phyloP scores from a whole-genome alignment of 2,329 filamentous ascomycete species.

The Paraphoma sp. region DNA sequence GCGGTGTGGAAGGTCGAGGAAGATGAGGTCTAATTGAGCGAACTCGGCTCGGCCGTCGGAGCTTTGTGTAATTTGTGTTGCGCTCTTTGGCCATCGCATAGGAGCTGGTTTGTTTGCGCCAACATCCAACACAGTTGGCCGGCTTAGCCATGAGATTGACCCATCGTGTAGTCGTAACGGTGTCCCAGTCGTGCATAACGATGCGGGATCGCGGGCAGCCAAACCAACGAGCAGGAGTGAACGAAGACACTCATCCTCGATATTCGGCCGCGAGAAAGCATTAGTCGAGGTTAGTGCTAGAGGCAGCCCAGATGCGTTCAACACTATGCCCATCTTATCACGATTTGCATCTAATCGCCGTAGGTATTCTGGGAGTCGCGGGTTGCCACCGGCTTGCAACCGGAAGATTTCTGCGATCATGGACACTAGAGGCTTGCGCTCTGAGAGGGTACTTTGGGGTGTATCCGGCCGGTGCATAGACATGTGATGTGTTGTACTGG shows the following conservation, averaged over 20 bases:
- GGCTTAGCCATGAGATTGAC: conserved; percentile 41
- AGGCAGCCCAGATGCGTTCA: conserved; percentile 50
- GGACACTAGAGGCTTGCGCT: conserved; percentile 17
- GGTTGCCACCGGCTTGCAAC: conserved; percentile 52
- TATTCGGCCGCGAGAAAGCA: conserved; percentile 36
- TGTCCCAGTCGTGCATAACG: conserved; percentile 47
- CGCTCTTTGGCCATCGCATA: conserved; percentile 17
- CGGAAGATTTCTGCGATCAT: conserved; percentile 47
- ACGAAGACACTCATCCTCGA: conserved; percentile 51
- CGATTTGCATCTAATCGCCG: conserved; percentile 51
- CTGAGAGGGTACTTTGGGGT: conserved; percentile 11
- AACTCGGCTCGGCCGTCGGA: conserved; percentile 47
- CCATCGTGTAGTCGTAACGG: conserved; percentile 42
- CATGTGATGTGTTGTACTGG: conserved; percentile 7
- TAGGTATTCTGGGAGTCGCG: conserved; percentile 48
- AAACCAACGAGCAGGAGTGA: conserved; percentile 50
- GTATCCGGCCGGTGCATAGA: conserved; percentile 22
- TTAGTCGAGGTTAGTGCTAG: conserved; percentile 42
- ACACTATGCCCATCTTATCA: conserved; percentile 52
- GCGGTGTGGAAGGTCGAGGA: conserved; percentile 44
- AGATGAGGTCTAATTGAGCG: conserved; percentile 49
- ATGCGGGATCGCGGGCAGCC: conserved; percentile 50
- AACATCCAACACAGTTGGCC: conserved; percentile 34
- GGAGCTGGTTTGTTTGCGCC: conserved; percentile 11
- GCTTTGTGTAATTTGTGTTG: conserved; percentile 30